Evolutionary conservation across 2,329 filamentous ascomycete species (phyloP).

Genomic region (Fusarium continuum): DNA sequence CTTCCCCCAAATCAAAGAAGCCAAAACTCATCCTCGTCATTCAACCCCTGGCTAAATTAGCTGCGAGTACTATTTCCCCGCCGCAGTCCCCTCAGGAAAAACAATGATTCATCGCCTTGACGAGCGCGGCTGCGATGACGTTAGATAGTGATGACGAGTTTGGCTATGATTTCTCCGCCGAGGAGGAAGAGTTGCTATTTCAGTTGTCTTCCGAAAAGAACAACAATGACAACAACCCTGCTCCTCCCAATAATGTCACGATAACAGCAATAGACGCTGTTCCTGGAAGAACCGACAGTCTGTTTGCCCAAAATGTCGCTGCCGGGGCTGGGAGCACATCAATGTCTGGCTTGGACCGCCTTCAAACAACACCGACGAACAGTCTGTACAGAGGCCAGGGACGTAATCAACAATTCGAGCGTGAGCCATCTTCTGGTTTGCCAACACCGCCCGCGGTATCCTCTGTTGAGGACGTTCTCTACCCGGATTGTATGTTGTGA

Average conservation of each 20-base stretch:
- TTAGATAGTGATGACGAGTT: slow-evolving; percentile 55
- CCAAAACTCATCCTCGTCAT: slow-evolving; percentile 8
- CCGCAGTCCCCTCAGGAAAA: slow-evolving; percentile 2
- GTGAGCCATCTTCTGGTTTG: neutral
- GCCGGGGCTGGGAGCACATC: neutral
- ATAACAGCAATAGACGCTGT: slow-evolving; percentile 37
- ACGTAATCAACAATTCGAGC: neutral
- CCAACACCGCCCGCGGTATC: slow-evolving; percentile 20
- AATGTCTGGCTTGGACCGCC: neutral
- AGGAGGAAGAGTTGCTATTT: slow-evolving; percentile 56
- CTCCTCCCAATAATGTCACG: slow-evolving; percentile 11
- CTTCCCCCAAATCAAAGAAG: slow-evolving; percentile 3
- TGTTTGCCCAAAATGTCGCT: slow-evolving; percentile 16
- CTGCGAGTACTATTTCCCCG: slow-evolving; percentile 3
- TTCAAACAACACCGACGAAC: neutral
- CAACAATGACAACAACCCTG: neutral
- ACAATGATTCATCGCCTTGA: slow-evolving; percentile 38
- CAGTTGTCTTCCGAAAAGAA: slow-evolving; percentile 44
- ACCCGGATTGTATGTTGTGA: slow-evolving; percentile 62
- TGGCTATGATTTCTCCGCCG: slow-evolving; percentile 57
- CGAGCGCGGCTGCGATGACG: slow-evolving; percentile 23
- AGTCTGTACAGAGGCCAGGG: slow-evolving; percentile 10
- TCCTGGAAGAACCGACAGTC: slow-evolving; percentile 29
- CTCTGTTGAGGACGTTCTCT: slow-evolving; percentile 48
- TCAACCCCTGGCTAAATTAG: slow-evolving; percentile 11